Evolutionary conservation across 2,329 filamentous ascomycete genomes (phyloP).

Genomic region (Hypomyces rosellus): DNA sequence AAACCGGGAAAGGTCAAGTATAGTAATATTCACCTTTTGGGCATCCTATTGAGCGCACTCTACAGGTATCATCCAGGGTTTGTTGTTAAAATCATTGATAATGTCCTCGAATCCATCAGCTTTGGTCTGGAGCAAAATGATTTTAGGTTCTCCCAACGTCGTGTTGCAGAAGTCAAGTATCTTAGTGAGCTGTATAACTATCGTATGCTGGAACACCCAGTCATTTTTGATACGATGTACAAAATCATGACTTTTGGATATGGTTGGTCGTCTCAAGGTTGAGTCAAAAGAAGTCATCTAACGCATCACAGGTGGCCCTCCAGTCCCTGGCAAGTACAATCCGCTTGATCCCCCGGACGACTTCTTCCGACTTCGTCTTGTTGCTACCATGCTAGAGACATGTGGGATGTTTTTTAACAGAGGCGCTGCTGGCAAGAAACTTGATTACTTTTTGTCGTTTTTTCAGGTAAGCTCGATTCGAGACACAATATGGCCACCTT

Average conservation of each 20-base stretch:
- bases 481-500: neutral
- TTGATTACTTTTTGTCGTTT: slow-evolving; percentile 95
- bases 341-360: slow-evolving; percentile 84
- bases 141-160: slow-evolving; percentile 93
- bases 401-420: slow-evolving; percentile 96
- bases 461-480: slow-evolving; percentile 62
- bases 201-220: slow-evolving; percentile 88
- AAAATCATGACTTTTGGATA: slow-evolving; percentile 92
- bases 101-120: slow-evolving; percentile 79
- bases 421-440: slow-evolving; percentile 88
- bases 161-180: slow-evolving; percentile 93
- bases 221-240: slow-evolving; percentile 94
- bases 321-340: slow-evolving; percentile 69
- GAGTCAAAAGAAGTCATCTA: slow-evolving; percentile 3
- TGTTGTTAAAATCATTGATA: slow-evolving; percentile 85
- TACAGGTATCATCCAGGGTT: slow-evolving; percentile 91
- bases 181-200: slow-evolving; percentile 96
- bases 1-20: slow-evolving; percentile 98
- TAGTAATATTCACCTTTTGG: slow-evolving; percentile 89
- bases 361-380: slow-evolving; percentile 88
- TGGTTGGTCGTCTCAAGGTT: slow-evolving; percentile 37
- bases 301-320: slow-evolving; percentile 58
- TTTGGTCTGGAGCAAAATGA: slow-evolving; percentile 92
- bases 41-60: slow-evolving; percentile 80
- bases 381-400: slow-evolving; percentile 85